phyloP scores from a whole-genome alignment of 1,284 basidiomycete species.

The Stereum hirsutum region DNA sequence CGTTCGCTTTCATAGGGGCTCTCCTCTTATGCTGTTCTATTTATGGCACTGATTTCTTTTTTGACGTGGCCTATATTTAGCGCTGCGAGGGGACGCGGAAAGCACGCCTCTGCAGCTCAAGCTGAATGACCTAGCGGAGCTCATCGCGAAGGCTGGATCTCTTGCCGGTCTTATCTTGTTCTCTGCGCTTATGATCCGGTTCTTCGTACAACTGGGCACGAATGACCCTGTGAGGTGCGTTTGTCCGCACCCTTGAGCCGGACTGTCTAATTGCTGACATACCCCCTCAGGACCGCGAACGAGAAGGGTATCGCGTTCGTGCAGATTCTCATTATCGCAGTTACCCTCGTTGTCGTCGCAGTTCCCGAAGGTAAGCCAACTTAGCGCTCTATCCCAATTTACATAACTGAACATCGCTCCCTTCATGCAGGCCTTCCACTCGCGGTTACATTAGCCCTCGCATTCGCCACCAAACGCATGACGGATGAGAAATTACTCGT shows the following conservation, averaged over 20 bases:
- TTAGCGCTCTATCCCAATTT: neutral
- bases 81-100: conserved; percentile 74
- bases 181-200: conserved; percentile 83
- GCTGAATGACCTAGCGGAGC: conserved; percentile 85
- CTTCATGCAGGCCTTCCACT: conserved; percentile 70
- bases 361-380: conserved; percentile 79
- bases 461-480: conserved; percentile 97
- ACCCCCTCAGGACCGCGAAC: conserved; percentile 46
- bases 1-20: conserved; percentile 2
- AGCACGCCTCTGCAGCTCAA: conserved; percentile 93
- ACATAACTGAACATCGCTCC: conserved; percentile 8
- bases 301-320: conserved; percentile 90
- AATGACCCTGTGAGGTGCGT: conserved; percentile 37
- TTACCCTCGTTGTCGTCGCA: conserved; percentile 93
- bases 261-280: conserved; percentile 1
- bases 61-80: conserved; percentile 26
- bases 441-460: conserved; percentile 92
- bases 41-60: neutral
- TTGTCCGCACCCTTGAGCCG: conserved; percentile 4
- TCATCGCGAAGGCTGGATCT: conserved; percentile 89
- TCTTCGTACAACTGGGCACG: conserved; percentile 79
- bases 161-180: conserved; percentile 82
- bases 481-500: conserved; percentile 91
- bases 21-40: neutral
- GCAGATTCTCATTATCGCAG: conserved; percentile 89